Percentiles rank a stretch among this genome's conserved stretches.
Conservation (phyloP, 2,329 filamentous ascomycete genomes). For the Fusarium multiceps region DNA sequence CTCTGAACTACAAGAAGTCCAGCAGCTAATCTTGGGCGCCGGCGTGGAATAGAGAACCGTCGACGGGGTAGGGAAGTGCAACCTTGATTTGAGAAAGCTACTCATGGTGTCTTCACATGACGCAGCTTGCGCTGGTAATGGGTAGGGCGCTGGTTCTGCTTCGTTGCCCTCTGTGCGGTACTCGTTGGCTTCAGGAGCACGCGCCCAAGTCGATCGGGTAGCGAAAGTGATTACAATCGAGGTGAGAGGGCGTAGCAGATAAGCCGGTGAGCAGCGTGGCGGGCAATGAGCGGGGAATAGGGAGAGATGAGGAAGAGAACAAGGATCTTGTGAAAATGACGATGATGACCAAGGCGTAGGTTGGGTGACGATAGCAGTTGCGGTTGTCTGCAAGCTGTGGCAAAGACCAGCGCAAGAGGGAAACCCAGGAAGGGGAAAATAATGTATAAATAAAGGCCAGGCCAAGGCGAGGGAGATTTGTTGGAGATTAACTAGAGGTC, state of each 20-base stretch:
- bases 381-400: slow-evolving; percentile 12
- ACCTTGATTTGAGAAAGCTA: slow-evolving; percentile 59
- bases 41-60: slow-evolving; percentile 9
- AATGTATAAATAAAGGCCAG: slow-evolving; percentile 17
- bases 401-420: slow-evolving; percentile 7
- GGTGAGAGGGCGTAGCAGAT: slow-evolving; percentile 17
- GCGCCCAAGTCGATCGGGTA: slow-evolving; percentile 10
- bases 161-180: background rate
- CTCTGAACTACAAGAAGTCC: slow-evolving; percentile 13
- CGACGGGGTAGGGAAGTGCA: slow-evolving; percentile 36
- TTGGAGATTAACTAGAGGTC: slow-evolving; percentile 21
- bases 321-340: slow-evolving; percentile 42
- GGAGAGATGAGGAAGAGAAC: slow-evolving; percentile 29
- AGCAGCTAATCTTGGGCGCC: slow-evolving; percentile 1
- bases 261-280: slow-evolving; percentile 32
- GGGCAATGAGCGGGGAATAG: slow-evolving; percentile 36
- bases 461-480: slow-evolving; percentile 30
- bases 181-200: slow-evolving; percentile 23
- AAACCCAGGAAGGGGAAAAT: slow-evolving; percentile 1
- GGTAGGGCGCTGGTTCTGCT: slow-evolving; percentile 7
- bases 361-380: slow-evolving; percentile 24
- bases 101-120: slow-evolving; percentile 53
- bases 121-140: slow-evolving; percentile 46
- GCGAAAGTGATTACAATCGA: slow-evolving; percentile 17
- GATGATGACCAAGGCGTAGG: slow-evolving; percentile 39